phyloP scores from a whole-genome alignment of 106 monocot genomes.

The Platanthera guangdongensis region DNA sequence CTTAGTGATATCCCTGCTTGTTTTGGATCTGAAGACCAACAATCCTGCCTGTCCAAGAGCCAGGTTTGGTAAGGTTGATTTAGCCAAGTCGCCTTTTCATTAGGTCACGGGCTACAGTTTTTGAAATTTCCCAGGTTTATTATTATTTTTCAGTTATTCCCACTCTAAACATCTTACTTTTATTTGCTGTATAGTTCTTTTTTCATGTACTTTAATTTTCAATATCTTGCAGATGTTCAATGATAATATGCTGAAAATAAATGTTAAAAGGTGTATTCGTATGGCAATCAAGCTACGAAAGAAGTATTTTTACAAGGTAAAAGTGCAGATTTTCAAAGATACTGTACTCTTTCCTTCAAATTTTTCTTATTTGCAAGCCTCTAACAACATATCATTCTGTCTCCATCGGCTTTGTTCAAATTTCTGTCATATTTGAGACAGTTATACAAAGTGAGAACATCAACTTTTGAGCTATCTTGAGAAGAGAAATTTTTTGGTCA shows the following conservation, averaged over 20 bases:
- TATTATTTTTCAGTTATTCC: not conserved
- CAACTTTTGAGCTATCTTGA: slow-evolving; percentile 26
- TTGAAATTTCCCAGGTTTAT: not conserved
- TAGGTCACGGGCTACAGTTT: not conserved
- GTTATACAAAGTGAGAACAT: slow-evolving; percentile 35
- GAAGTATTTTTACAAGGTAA: slow-evolving; percentile 86
- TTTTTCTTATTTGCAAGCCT: not conserved
- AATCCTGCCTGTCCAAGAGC: not conserved
- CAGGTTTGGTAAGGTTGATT: not conserved
- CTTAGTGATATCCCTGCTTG: not conserved
- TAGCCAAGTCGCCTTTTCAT: not conserved
- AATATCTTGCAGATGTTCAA: slow-evolving; percentile 76
- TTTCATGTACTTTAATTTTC: not conserved
- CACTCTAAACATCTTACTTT: not conserved
- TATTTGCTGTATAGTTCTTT: not conserved
- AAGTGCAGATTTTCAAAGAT: not conserved
- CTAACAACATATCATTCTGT: not conserved
- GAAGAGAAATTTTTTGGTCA: not conserved
- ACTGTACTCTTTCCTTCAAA: not conserved
- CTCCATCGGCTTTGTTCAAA: not conserved
- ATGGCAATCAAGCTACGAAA: slow-evolving; percentile 92
- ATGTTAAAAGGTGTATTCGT: slow-evolving; percentile 78
- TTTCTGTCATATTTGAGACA: slow-evolving; percentile 16
- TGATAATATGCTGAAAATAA: slow-evolving; percentile 90
- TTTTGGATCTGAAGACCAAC: not conserved